Base-by-base conservation (phyloP, 305 asterid species). In the Plantago coronopus region DNA sequence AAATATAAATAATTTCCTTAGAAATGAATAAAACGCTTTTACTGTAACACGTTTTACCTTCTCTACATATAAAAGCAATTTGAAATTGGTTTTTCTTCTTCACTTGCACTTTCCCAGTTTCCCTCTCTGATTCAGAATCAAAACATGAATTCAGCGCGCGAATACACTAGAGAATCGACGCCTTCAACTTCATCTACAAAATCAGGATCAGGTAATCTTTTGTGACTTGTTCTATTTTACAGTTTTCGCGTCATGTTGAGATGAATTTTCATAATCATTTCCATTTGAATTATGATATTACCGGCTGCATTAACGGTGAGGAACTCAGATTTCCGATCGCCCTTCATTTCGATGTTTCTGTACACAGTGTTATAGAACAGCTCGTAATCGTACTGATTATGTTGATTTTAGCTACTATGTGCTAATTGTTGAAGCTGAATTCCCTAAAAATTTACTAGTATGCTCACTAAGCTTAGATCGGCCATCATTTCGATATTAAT, bases 101-200 rank as follows among this genome's bases (percentile, higher is more conserved):
- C 55, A 49, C 31, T 20, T 7, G 2, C 27, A 19, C 25, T 48
- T 13, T 12, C 29, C 17, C 23, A n/a, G n/a, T 18, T 2, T 13
- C 7, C 8, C 11, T 34, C 40, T 34, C 40, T 34, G 12, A 12
- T 50, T n/a, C 37, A n/a, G 23, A 11, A 11, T 6, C 25, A 22
- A 55, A 75, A 45, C 70, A 74, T 77, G 82, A 61, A 54, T 34
- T 13, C 71, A 23, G 45, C 44, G 62, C 66, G 73, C 9, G 75
- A 69, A 17, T 71, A 51, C 78, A 66, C 78, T 12, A 34, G 40
- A 61, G 83, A 77, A 60, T 49, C 82, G 19, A 69, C 74, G 31
- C 71, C 82, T 69, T 66, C 85, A 20, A 69, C 56, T 64, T 49
- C 18, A 59, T 64, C 81, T 37, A 65, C 40, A 65, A 62, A 29